Evolutionary conservation across 2,329 filamentous ascomycete genomes (phyloP), one percentile per base, ranked within the genome.

Genomic region (Epichloe sp.): DNA sequence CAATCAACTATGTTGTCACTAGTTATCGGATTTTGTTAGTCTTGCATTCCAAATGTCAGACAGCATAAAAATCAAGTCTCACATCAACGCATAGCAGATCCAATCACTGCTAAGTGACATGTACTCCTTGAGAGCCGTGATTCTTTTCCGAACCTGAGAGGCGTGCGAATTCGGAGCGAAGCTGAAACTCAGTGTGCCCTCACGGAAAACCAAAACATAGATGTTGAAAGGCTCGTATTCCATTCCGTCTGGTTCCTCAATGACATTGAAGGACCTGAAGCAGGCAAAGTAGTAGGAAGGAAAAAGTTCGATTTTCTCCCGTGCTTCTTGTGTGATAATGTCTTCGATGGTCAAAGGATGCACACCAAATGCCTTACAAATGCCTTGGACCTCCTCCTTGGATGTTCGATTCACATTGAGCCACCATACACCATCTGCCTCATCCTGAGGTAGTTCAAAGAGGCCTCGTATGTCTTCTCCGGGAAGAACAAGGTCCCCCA

Each of bases 21-120:
- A 52, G 37, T 45, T 11, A 8, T 48, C n/a, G 26, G 26, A 26
- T 6, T 6, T 34, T 12, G 40, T 47, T 43, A 44, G 48, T n/a
- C 15, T 38, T 14, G 21, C 40, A n/a, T 35, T 26, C 17, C 17
- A 4, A 21, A 15, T 19, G 15, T 35, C 37, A 37, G 4, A 12
- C 4, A 19, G 10, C 6, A 12, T 19, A 12, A 4, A 6, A 15
- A 21, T 3, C 43, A 21, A 47, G 12, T 71, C 83, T 76, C 74
- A 88, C 84, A 98, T 97, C 63, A 98, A 77, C 43, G 93, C 93
- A 65, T 98, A 98, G 73, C 93, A 98, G 59, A 97, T 94, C 91
- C 94, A 98, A 69, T 98, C 93, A 59, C 89, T 90, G 64, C 88
- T 95, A 40, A 98, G 77, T 55, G 90, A 84, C 60, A 97, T 86